These are phyloP conservation scores for Teratosphaeriaceae sp. DNA, from an alignment of 2,329 filamentous ascomycete genomes.

Conservation along the genomic window DNA sequence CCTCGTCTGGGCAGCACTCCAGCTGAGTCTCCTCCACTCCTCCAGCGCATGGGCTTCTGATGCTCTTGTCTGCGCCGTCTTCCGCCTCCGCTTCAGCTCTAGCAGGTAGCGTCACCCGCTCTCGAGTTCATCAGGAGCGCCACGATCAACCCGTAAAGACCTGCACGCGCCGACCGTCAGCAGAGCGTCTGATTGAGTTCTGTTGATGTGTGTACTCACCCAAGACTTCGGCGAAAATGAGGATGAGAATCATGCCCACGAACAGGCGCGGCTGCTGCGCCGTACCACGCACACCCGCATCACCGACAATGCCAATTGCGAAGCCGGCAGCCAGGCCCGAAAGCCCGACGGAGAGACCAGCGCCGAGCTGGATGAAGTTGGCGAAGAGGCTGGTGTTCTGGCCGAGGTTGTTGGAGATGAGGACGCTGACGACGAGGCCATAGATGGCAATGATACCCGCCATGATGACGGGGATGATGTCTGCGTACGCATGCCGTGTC, in stretches of 20 bases:
- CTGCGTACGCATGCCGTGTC: constrained; percentile 40
- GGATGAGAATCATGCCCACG: constrained; percentile 97
- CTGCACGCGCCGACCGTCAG: constrained; percentile 37
- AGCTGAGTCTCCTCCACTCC: too few species aligned
- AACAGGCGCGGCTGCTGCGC: constrained; percentile 81
- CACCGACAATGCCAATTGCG: constrained; percentile 55
- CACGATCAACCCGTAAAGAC: constrained; percentile 98
- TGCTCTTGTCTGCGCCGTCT: constrained; percentile 37
- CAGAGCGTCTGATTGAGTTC: not conserved
- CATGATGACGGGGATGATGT: constrained; percentile 99
- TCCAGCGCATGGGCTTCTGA: constrained; percentile 4
- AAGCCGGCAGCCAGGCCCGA: constrained; percentile 36
- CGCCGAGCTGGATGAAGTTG: constrained; percentile 48
- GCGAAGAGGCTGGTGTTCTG: constrained; percentile 43
- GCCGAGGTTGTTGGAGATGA: constrained; percentile 47
- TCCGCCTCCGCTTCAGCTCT: constrained; percentile 33
- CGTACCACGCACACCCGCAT: constrained; percentile 81
- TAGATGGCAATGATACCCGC: constrained; percentile 99
- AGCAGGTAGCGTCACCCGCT: constrained; percentile 55
- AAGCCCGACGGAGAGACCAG: constrained; percentile 44
- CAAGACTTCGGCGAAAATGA: constrained; percentile 99
- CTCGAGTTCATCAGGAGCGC: constrained; percentile 99
- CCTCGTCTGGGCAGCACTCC: too few species aligned
- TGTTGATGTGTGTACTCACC: constrained; percentile 56
- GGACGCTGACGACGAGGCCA: constrained; percentile 48